Percentiles rank a stretch among this genome's conserved stretches.
These are phyloP conservation scores for Phylloporus arenicola DNA, from an alignment of 768 basidiomycete genomes.

Conservation along the genomic window DNA sequence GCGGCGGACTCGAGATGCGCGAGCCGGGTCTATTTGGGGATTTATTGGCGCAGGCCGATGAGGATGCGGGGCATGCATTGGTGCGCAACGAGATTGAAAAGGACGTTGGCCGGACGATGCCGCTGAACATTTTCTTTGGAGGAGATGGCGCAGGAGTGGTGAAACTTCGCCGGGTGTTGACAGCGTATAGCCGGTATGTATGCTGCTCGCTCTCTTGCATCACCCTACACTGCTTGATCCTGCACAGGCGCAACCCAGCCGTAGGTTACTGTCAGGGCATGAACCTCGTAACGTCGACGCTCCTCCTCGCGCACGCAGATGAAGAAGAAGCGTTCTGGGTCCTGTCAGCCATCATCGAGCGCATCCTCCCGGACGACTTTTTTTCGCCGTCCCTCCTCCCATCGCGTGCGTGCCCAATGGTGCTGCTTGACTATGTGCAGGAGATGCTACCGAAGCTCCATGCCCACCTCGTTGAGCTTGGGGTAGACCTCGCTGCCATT, in stretches of 20 bases:
- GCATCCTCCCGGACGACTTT: slow-evolving; percentile 85
- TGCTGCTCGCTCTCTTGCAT: not conserved
- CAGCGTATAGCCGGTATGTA: slow-evolving; percentile 84
- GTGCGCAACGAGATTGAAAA: slow-evolving; percentile 88
- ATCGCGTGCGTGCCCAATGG: slow-evolving; percentile 89
- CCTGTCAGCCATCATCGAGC: slow-evolving; percentile 82
- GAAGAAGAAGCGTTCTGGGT: slow-evolving; percentile 99
- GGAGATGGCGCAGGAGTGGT: slow-evolving; percentile 93
- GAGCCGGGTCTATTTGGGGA: slow-evolving; percentile 91
- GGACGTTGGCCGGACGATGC: slow-evolving; percentile 89
- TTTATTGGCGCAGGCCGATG: slow-evolving; percentile 53
- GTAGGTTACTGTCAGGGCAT: slow-evolving; percentile 96
- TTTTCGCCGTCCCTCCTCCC: slow-evolving; percentile 90
- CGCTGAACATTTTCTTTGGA: slow-evolving; percentile 93
- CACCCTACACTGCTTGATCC: not conserved
- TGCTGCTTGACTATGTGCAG: slow-evolving; percentile 82
- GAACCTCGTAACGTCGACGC: slow-evolving; percentile 93
- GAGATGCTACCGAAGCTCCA: slow-evolving; percentile 72
- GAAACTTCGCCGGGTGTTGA: slow-evolving; percentile 85
- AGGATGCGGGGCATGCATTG: slow-evolving; percentile 38
- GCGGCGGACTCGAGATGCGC: slow-evolving; percentile 84
- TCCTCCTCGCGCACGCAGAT: slow-evolving; percentile 86
- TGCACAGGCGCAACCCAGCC: slow-evolving; percentile 72
- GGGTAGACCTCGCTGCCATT: slow-evolving; percentile 87
- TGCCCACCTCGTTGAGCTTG: slow-evolving; percentile 68